Conservation (phyloP, 192 early-diverging fungal genomes). For the Obelidium mucronatum region DNA sequence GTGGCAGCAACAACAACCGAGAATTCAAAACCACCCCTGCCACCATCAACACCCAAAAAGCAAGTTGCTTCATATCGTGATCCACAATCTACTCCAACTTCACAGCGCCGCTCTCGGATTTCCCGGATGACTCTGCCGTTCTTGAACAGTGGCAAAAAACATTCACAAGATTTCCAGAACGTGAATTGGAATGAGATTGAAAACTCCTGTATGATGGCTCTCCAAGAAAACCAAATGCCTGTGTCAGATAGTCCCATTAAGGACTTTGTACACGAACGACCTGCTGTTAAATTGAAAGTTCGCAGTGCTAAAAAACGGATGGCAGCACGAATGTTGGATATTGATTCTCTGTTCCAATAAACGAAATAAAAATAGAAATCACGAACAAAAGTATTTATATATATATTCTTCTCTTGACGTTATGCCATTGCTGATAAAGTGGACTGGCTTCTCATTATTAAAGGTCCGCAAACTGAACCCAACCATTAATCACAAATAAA, state of each 20-base stretch:
- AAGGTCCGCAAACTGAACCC: constrained; percentile 64
- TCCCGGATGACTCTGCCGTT: constrained; percentile 5
- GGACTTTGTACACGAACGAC: not conserved
- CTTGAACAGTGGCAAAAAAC: not conserved
- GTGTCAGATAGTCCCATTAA: constrained; percentile 29
- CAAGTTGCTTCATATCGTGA: too few species aligned
- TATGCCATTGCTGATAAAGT: not conserved
- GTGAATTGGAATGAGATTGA: constrained; percentile 26
- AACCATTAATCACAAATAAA: constrained; percentile 92
- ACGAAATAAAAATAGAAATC: too few species aligned
- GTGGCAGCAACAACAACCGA: not conserved
- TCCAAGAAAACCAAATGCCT: not conserved
- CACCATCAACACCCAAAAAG: not conserved
- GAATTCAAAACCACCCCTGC: not conserved
- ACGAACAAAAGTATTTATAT: too few species aligned
- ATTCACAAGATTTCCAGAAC: not conserved
- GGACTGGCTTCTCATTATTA: not conserved
- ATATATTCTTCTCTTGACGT: too few species aligned
- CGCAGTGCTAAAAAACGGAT: constrained; percentile 15
- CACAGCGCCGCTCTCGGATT: constrained; percentile 1
- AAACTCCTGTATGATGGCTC: not conserved
- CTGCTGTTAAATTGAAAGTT: constrained; percentile 22
- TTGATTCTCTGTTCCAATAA: constrained; percentile 17
- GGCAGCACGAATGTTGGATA: constrained; percentile 5
- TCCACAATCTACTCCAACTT: constrained; percentile 7